These are phyloP conservation scores for Brettanomyces sp. DNA, from an alignment of 805 yeast species.

Conservation along the genomic window DNA sequence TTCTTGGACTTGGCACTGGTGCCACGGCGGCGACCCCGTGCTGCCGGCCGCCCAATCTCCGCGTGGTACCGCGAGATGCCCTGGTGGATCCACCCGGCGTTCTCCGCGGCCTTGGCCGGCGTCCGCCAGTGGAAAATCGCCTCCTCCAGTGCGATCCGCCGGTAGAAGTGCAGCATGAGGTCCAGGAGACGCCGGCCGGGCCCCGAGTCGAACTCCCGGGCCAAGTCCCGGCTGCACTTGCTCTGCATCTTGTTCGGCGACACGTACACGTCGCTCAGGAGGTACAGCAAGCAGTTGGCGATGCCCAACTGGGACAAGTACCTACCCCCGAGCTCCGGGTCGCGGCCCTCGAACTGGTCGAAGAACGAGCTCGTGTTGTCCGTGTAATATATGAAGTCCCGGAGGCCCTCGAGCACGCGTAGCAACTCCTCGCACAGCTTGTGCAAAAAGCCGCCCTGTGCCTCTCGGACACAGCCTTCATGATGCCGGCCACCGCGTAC, in stretches of 20 bases:
- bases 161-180: constrained; percentile 36
- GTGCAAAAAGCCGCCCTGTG: constrained; percentile 26
- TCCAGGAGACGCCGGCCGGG: constrained; percentile 32
- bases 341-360: constrained; percentile 20
- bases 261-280: constrained; percentile 44
- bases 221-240: constrained; percentile 32
- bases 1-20: constrained; percentile 57
- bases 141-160: constrained; percentile 51
- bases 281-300: constrained; percentile 37
- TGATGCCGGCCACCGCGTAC: constrained; percentile 41
- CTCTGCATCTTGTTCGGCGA: constrained; percentile 43
- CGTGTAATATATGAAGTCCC: constrained; percentile 20
- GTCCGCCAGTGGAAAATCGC: constrained; percentile 36
- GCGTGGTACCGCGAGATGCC: constrained; percentile 34
- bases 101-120: constrained; percentile 38
- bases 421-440: constrained; percentile 11
- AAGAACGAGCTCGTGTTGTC: constrained; percentile 29
- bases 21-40: constrained; percentile 27
- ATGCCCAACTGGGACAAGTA: constrained; percentile 28
- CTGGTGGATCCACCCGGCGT: constrained; percentile 20
- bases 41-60: constrained; percentile 31
- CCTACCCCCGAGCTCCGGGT: constrained; percentile 21
- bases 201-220: constrained; percentile 31
- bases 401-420: constrained; percentile 9
- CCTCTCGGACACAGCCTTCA: constrained; percentile 44